These are phyloP conservation scores for Polyrhizophydium stewartii DNA, from an alignment of 371 early-diverging fungal genomes.

Conservation along the genomic window DNA sequence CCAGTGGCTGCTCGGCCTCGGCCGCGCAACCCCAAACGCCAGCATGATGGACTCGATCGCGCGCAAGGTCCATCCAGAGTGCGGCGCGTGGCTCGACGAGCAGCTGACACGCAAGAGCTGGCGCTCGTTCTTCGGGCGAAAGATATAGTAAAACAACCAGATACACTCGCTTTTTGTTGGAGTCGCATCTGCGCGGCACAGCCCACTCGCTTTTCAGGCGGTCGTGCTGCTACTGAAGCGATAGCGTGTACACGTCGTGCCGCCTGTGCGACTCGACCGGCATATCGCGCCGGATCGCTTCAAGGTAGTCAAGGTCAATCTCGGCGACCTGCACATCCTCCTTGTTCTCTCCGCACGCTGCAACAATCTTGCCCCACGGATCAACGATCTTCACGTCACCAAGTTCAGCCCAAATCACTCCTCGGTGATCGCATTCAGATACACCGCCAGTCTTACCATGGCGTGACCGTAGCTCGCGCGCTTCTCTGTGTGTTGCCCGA, in stretches of 20 bases:
- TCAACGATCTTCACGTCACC: slow-evolving; percentile 48
- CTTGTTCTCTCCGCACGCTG: slow-evolving; percentile 51
- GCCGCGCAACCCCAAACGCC: neutral
- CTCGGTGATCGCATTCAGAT: too few relatives aligned
- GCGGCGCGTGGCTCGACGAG: neutral
- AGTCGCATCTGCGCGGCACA: too few relatives aligned
- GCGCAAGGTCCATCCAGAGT: neutral
- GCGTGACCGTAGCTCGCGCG: slow-evolving; percentile 76
- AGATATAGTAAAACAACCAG: too few relatives aligned
- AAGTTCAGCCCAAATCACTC: neutral
- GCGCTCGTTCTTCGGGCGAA: too few relatives aligned
- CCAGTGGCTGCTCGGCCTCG: neutral
- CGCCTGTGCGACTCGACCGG: slow-evolving; percentile 69
- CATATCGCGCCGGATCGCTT: slow-evolving; percentile 63
- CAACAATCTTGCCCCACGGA: slow-evolving; percentile 65
- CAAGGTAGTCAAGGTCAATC: slow-evolving; percentile 58
- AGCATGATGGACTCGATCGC: neutral
- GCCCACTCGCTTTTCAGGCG: too few relatives aligned
- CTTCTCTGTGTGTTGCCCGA: slow-evolving; percentile 70
- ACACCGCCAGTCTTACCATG: slow-evolving; percentile 47
- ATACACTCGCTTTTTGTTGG: too few relatives aligned
- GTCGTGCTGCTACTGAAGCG: too few relatives aligned
- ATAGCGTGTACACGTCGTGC: slow-evolving; percentile 49
- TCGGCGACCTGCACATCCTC: slow-evolving; percentile 58
- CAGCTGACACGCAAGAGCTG: too few relatives aligned